phyloP scores from a whole-genome alignment of 805 yeast species.

The Brettanomyces bruxellensis region DNA sequence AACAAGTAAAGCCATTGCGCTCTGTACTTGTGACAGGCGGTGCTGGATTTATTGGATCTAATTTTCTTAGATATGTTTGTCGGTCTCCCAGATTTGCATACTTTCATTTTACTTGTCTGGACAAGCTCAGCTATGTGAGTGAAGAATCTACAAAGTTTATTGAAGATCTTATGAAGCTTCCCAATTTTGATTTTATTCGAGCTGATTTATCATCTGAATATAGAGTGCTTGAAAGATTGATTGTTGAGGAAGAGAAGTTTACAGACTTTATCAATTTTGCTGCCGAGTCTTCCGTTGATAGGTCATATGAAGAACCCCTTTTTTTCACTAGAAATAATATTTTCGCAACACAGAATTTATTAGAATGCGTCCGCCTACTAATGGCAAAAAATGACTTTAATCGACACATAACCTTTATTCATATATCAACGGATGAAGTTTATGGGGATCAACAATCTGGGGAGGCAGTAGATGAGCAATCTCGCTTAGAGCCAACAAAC shows the following conservation, averaged over 20 bases:
- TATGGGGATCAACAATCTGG: background rate
- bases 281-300: constrained; percentile 1
- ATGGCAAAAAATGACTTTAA: background rate
- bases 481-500: background rate
- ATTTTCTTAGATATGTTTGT: background rate
- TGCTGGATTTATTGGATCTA: constrained; percentile 1
- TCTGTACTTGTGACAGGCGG: constrained; percentile 1
- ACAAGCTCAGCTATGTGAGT: constrained; percentile 1
- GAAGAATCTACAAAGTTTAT: constrained; percentile 1
- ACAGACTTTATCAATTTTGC: constrained; percentile 1
- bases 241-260: background rate
- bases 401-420: background rate
- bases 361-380: background rate
- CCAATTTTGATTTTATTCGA: background rate
- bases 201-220: background rate
- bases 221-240: background rate
- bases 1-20: background rate
- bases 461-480: background rate
- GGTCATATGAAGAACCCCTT: constrained; percentile 1
- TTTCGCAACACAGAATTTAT: background rate
- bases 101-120: background rate
- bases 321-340: constrained; percentile 1
- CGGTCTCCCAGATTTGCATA: no score
- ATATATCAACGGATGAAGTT: constrained; percentile 1
- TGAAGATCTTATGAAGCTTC: background rate